Evolutionary conservation across 768 basidiomycete species (phyloP), one percentile per base, ranked within the genome.

Genomic region (Rubroboletus satanas): DNA sequence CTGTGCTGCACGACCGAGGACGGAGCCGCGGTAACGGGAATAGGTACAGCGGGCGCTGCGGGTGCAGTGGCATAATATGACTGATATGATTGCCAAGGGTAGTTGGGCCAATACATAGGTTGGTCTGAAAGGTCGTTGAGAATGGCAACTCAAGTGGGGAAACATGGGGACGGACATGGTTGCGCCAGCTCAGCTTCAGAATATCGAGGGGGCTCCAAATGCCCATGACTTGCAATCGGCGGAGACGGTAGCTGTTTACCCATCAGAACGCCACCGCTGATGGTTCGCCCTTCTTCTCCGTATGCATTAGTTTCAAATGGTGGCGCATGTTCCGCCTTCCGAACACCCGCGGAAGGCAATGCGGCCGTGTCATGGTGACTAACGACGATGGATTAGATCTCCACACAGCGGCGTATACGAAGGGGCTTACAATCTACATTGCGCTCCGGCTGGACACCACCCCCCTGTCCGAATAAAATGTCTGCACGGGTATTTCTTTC

Each of bases 401-500:
- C 28, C 17, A 49, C 26, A 32, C 37, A 41, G 7, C 33, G 29
- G 14, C 35, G 51, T 28, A 32, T 44, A 58, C 43, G 33, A 49
- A 49, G 31, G 63, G 33, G 3, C 75, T 61, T 63, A 78, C 79
- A 78, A 77, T 55, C 63, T 71, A 57, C 76, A 79, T 7, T 67
- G 59, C 35, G 73, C 69, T 15, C 75, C 77, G 14, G 71, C 62
- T 4, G 74, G 77, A 60, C 77, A 79, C 72, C 71, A 72, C 1
- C 75, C 76, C 21, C 69, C 64, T 59, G 75, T 74, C 49, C 74
- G 73, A 47, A 73, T 58, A 61, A 75, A 77, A 57, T 76, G 73
- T 48, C 71, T 70, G 59, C 76, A 79, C 7, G 75, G 71, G 10
- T 69, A 63, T 26, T 71, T 78, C 51, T 71, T 72, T 64, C 51